Base-by-base conservation (phyloP, 2,329 filamentous ascomycete genomes). In the Alternaria infectoria region DNA sequence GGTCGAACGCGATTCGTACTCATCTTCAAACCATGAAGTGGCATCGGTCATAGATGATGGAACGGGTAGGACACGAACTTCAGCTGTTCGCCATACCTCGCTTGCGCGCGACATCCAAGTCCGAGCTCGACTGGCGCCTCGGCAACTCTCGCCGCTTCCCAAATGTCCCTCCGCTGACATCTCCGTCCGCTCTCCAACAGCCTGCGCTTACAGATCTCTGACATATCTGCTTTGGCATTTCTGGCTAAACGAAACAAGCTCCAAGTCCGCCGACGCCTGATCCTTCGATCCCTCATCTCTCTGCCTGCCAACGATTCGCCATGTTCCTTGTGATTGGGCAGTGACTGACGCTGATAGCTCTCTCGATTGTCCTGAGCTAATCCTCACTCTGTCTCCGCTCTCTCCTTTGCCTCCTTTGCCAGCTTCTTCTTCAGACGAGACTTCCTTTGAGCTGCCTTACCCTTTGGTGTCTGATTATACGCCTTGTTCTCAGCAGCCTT, bases 221-320 rank as follows among this genome's bases (percentile, higher is more conserved):
- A 56, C 51, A 56, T 19, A 56, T 56, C 23, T 21, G 15, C 11
- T 17, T 12, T 43, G 50, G 50, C 28, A 54, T n/a, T 46, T 47
- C 44, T 46, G 51, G 51, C 54, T 60, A 60, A 56, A 40, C 7
- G 13, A 55, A 43, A 60, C 13, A 43, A 56, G 21, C 26, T 46
- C 23, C 23, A 49, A 56, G 51, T 32, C 44, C 49, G 49, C 19
- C 49, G 8, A 52, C 9, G 26, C 21, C 44, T 23, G 10, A 12
- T 15, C 23, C 23, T 40, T 61, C 60, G 30, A 71, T 72, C 71
- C 62, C 62, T 26, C 55, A 12, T 64, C 65, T 69, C 63, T 63
- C 64, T 49, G n/a, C 49, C 8, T 21, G 19, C 5, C 19, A 8
- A 52, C 13, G 49, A 73, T 73, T 73, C 62, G 69, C 25, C 57